Evolutionary conservation across 352 stramenopile genomes (phyloP), one percentile per base, ranked within the genome.

Genomic region (Phytophthora chlamydospora): DNA sequence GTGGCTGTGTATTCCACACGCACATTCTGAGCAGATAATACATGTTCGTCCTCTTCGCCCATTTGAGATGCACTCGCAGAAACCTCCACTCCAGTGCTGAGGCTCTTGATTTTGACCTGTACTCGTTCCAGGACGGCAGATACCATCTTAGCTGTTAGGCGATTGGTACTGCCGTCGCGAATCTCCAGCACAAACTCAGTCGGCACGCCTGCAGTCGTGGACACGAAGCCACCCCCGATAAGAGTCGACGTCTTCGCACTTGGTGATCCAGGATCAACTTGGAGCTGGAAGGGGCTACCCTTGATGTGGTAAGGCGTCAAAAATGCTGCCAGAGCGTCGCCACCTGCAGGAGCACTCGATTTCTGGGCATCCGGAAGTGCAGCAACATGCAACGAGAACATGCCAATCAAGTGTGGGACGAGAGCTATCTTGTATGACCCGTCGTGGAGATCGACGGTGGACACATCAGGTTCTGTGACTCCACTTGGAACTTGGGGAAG

Each of bases 371-470:
- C 27, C 11, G 60, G 51, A 19, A 69, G 74, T 7, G 77, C 67
- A 29, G 76, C 71, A 6, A 90, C 19, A 9, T 68, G 46, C 42
- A 88, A 76, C 10, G 71, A 66, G 35, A 86, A 85, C 16, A 31
- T 48, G 8, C 78, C 75, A 27, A 46, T 75, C 24, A 69, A 34
- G 17, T 80, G 66, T 8, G 73, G 68, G 4, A 71, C 46, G 11
- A 88, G 45, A 9, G 54, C 69, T 21, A 89, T 43, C 16, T 57
- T 52, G 45, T 88, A 88, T 27, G 59, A 75, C 4, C 73, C 76
- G 42, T 88, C 75, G 3, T 35, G 40, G 9, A 68, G 13, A 57
- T 89, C 71, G 19, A 47, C 49, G 21, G 85, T 73, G 13, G 38
- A 54, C 4, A 76, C 43, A 49, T 48, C 33, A 24, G 51, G 62